These are phyloP conservation scores for Plectosphaerella plurivora DNA, from an alignment of 2,329 filamentous ascomycete species.

Conservation along the genomic window DNA sequence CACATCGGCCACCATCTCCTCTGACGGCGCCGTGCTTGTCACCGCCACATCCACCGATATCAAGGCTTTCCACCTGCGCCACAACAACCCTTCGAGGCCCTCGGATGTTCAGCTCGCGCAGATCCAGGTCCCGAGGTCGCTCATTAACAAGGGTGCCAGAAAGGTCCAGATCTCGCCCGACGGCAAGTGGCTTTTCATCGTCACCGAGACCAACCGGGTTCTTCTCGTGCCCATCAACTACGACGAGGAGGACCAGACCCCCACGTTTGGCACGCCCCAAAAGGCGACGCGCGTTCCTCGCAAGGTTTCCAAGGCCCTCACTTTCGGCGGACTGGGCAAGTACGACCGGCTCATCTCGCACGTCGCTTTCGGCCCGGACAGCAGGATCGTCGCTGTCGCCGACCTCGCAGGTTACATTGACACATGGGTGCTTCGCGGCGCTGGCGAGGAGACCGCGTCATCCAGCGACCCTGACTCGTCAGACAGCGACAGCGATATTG, in stretches of 20 bases:
- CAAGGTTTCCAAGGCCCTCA: constrained; percentile 47
- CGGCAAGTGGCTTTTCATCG: constrained; percentile 62
- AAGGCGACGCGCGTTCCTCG: constrained; percentile 50
- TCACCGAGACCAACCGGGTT: constrained; percentile 58
- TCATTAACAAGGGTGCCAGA: constrained; percentile 62
- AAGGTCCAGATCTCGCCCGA: constrained; percentile 66
- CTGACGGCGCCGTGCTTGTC: constrained; percentile 68
- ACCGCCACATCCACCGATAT: constrained; percentile 70
- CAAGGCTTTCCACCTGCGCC: constrained; percentile 70
- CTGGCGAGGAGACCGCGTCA: constrained; percentile 18
- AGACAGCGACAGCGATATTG: constrained; percentile 12
- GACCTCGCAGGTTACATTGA: constrained; percentile 85
- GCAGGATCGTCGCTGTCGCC: constrained; percentile 70
- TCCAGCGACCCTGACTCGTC: constrained; percentile 16
- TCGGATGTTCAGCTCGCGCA: constrained; percentile 68
- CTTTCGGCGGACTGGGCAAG: constrained; percentile 62
- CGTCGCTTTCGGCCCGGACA: constrained; percentile 74
- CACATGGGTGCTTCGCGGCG: constrained; percentile 68
- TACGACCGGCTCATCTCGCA: constrained; percentile 77
- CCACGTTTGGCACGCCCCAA: constrained; percentile 21
- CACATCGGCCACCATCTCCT: constrained; percentile 66
- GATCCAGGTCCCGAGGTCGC: constrained; percentile 55
- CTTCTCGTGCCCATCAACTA: constrained; percentile 42
- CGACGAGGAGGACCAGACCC: constrained; percentile 16
- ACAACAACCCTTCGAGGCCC: constrained; percentile 41